These are phyloP conservation scores for Dryas integrifolia DNA, from an alignment of 331 rosid genomes.

Conservation along the genomic window DNA sequence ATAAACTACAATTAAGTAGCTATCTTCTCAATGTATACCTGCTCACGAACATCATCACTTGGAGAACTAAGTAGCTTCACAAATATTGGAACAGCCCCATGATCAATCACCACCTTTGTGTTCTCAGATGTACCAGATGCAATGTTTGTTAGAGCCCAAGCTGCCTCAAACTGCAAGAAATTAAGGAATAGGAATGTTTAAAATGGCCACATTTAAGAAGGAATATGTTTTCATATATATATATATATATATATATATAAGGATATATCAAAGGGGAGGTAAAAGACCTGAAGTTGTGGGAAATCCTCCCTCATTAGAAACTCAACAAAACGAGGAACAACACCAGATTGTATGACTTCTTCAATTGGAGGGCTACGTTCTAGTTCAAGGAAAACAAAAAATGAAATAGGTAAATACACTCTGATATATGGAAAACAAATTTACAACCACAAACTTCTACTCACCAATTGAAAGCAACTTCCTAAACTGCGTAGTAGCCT, in stretches of 20 bases:
- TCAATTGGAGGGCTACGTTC: conserved; percentile 84
- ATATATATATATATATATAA: too few relatives aligned
- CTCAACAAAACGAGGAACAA: conserved; percentile 85
- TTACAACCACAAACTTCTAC: conserved; percentile 19
- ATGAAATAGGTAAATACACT: background rate
- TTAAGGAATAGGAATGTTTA: conserved; percentile 7
- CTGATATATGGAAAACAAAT: background rate
- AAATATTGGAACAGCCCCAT: conserved; percentile 82
- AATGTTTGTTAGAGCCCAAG: conserved; percentile 92
- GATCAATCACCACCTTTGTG: conserved; percentile 83
- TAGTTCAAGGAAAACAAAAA: conserved; percentile 12
- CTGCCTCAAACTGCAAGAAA: conserved; percentile 73
- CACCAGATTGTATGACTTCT: conserved; percentile 89
- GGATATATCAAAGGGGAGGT: background rate
- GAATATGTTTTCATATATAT: too few relatives aligned
- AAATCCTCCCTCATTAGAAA: conserved; percentile 77
- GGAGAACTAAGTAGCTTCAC: conserved; percentile 82
- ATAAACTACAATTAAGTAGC: background rate
- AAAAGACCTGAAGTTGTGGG: conserved; percentile 77
- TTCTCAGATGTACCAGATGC: conserved; percentile 94
- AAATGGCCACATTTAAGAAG: background rate
- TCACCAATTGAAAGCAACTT: conserved; percentile 80
- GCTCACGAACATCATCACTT: conserved; percentile 91
- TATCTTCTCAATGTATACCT: conserved; percentile 38
- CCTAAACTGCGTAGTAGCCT: conserved; percentile 82